phyloP scores from a whole-genome alignment of 2,329 filamentous ascomycete genomes.

The Mollisia scopiformis region DNA sequence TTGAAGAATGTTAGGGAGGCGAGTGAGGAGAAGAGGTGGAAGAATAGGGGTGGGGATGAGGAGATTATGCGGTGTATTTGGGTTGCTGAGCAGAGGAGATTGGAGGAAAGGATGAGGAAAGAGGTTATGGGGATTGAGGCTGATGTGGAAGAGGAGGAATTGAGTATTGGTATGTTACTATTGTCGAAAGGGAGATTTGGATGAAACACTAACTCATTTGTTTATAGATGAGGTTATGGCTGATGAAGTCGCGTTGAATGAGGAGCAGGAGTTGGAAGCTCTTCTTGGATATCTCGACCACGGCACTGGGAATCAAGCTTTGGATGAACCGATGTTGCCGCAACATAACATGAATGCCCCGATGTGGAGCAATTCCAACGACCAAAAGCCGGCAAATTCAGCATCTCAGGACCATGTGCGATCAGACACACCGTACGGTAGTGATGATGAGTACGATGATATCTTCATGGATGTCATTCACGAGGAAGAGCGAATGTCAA shows the following conservation, averaged over 20 bases:
- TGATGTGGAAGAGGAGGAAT: constrained; percentile 32
- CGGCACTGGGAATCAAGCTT: not conserved
- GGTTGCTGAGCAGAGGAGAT: constrained; percentile 40
- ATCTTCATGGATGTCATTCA: constrained; percentile 68
- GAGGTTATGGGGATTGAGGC: constrained; percentile 30
- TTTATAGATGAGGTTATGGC: constrained; percentile 45
- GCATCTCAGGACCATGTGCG: constrained; percentile 9
- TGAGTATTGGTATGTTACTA: constrained; percentile 18
- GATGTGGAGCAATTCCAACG: not conserved
- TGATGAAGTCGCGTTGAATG: constrained; percentile 52
- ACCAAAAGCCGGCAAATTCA: not conserved
- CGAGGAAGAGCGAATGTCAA: constrained; percentile 40
- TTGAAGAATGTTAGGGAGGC: constrained; percentile 67
- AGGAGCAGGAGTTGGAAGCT: constrained; percentile 61
- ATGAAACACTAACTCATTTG: not conserved
- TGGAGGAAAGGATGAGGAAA: constrained; percentile 35
- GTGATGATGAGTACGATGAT: constrained; percentile 63
- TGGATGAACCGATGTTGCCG: not conserved
- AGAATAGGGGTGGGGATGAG: constrained; percentile 57
- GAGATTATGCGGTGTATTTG: constrained; percentile 47
- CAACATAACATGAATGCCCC: not conserved
- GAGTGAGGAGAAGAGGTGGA: constrained; percentile 61
- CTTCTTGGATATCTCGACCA: constrained; percentile 49
- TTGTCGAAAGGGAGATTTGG: not conserved
- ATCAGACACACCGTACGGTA: constrained; percentile 31